Conservation (phyloP, 129 eudicot genomes). For the Flaveria brownii region DNA sequence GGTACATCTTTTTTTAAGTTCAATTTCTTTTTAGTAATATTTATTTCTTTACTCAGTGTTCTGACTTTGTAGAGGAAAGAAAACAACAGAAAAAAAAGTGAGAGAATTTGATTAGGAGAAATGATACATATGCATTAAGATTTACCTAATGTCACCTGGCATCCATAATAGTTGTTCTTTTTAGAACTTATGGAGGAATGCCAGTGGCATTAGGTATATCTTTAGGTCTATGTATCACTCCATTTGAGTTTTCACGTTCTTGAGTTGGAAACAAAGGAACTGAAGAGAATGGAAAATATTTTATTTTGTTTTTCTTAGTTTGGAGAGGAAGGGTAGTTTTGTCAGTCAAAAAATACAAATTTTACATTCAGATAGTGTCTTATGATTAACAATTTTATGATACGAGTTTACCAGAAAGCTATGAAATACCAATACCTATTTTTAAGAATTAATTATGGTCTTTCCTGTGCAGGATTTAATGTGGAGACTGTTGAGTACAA, state of each 20-base stretch:
- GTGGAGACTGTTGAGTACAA: conserved; percentile 99
- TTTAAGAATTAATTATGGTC: not conserved
- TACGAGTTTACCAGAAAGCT: not conserved
- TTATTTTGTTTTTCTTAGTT: not conserved
- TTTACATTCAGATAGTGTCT: not conserved
- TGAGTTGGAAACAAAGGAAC: not conserved
- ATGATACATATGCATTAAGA: not conserved
- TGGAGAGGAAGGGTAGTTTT: not conserved
- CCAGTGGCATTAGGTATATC: not conserved
- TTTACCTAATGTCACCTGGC: not conserved
- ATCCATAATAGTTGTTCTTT: not conserved
- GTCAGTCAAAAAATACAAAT: not conserved
- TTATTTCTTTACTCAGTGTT: not conserved
- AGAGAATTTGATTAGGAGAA: not conserved
- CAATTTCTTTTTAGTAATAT: not conserved
- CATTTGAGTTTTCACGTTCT: not conserved
- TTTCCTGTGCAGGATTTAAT: conserved; percentile 65
- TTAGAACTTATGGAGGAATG: not conserved
- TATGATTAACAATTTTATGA: not conserved
- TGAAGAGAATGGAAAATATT: not conserved
- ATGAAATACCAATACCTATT: not conserved
- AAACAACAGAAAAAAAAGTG: not conserved
- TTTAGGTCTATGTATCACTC: not conserved
- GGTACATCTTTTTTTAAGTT: conserved; percentile 48
- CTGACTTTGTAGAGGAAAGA: not conserved